Base-by-base conservation (phyloP, 129 eudicot genomes). In the Arctium minus region DNA sequence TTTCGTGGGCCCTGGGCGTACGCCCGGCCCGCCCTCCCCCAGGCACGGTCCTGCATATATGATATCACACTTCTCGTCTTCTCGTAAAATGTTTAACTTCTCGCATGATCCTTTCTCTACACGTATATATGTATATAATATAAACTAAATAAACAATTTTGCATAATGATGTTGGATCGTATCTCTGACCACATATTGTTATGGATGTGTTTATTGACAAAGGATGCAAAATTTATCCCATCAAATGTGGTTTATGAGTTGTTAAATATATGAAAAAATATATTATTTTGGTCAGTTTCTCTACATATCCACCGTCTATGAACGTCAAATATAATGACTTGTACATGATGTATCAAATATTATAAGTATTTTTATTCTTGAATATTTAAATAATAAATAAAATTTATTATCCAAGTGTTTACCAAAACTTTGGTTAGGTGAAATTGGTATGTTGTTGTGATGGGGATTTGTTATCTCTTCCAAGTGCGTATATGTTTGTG, bases 381-480 rank as follows among this genome's bases (percentile, higher is more conserved):
- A n/a, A 17, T 5, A 2, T 6, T 67, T 18, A 67, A 22, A 18
- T 22, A 67, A 67, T 72, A n/a, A 48, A 29, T 9, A 9, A 27
- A 71, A 50, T 18, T 3, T 0, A 37, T 2, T 53, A 6, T 37
- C 11, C 31, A 74, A 74, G 17, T 81, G 72, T 39, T 74, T 22
- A 74, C 62, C 72, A 74, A 81, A 71, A 35, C 0, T 67, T 60
- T 75, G 85, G 76, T 75, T 37, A 42, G 85, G 76, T 75, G 70
- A 82, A 42, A 80, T 82, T 65, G 85, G 80, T 75, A 46, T 46
- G 37, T 81, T 40, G 42, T 60, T 67, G 81, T 82, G 76, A 82
- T 74, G 69, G 70, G 38, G 70, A 46, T 65, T 42, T 48, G 30
- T 44, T 44, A 33, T 42, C 81, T 82, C 75, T 67, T 44, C 76